Evolutionary conservation across 176 grass and related monocot species (phyloP), one percentile per base, ranked within the genome.

Genomic region (Alopecurus myosuroides): DNA sequence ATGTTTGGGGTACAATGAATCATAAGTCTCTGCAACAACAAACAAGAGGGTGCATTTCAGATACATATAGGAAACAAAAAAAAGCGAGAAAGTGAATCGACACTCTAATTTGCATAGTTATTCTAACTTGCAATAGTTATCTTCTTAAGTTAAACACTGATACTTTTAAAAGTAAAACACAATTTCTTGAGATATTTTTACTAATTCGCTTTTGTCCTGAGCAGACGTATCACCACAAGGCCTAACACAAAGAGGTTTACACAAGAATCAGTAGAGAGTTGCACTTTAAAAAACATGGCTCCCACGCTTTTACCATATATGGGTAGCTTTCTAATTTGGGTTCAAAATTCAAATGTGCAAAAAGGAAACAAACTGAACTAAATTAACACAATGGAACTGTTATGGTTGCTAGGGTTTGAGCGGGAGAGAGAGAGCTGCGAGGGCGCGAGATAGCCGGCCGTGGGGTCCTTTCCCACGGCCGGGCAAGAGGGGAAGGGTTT

Each of bases 1-100:
- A 89, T 88, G 52, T 68, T 87, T 18, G 91, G 94, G 77, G n/a
- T 93, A 88, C 33, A 93, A 81, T 6, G 86, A 88, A 87, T 93
- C 91, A 77, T 89, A 96, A 51, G 94, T 88, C 35, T 89, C 94
- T 95, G 86, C 75, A 81, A 49, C 28, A 85, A 46, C 7, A 86
- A 70, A 50, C 3, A 56, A 11, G 49, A 53, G 15, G 13, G 33
- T 72, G 6, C 19, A 74, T 86, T 13, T 65, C 28, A 94, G n/a
- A 76, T 51, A 72, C 46, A 80, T 35, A 90, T 72, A 44, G 13
- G 20, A 82, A 78, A 39, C 45, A 66, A 73, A 85, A 18, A 14
- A 50, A 52, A 73, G 28, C 2, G 34, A 35, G 23, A 14, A 63
- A 42, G 70, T 34, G 20, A 83, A 49, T 77, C 8, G 13, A 11